Conservation (phyloP, 768 basidiomycete genomes). For the Cyclocybe cylindracea region DNA sequence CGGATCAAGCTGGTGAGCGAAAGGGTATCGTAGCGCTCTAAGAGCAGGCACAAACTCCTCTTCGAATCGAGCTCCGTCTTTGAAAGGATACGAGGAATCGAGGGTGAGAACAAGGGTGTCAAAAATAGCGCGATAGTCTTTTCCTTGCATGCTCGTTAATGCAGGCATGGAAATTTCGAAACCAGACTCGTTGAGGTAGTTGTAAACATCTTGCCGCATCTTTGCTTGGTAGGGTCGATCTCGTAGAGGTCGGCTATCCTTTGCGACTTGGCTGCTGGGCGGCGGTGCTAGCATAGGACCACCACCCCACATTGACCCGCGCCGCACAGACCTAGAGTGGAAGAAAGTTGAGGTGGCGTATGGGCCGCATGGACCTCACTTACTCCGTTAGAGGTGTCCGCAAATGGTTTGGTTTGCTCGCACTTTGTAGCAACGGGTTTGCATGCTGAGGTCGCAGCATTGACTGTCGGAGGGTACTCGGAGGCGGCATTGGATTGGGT, state of each 20-base stretch:
- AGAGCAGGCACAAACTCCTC: constrained; percentile 82
- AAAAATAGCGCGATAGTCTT: constrained; percentile 86
- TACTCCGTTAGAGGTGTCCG: constrained; percentile 77
- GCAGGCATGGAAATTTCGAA: constrained; percentile 70
- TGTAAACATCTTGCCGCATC: constrained; percentile 76
- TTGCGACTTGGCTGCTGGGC: constrained; percentile 54
- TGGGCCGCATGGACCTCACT: constrained; percentile 19
- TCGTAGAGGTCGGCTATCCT: constrained; percentile 79
- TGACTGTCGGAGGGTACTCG: constrained; percentile 66
- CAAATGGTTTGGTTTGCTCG: constrained; percentile 64
- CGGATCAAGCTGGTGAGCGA: constrained; percentile 72
- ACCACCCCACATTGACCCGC: constrained; percentile 75
- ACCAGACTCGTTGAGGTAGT: constrained; percentile 65
- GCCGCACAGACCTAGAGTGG: constrained; percentile 59
- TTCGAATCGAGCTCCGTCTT: constrained; percentile 56
- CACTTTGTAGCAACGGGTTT: constrained; percentile 71
- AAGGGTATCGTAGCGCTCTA: constrained; percentile 81
- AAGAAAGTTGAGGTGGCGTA: not conserved
- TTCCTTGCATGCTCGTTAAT: constrained; percentile 76
- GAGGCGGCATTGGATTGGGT: constrained; percentile 43
- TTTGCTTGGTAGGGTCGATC: constrained; percentile 72
- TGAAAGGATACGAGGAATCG: constrained; percentile 68
- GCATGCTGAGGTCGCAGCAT: constrained; percentile 67
- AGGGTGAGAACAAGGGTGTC: constrained; percentile 70
- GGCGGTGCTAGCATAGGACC: constrained; percentile 49